These are phyloP conservation scores for Cyberlindnera euphorbiae DNA, from an alignment of 805 yeast species.

Conservation along the genomic window DNA sequence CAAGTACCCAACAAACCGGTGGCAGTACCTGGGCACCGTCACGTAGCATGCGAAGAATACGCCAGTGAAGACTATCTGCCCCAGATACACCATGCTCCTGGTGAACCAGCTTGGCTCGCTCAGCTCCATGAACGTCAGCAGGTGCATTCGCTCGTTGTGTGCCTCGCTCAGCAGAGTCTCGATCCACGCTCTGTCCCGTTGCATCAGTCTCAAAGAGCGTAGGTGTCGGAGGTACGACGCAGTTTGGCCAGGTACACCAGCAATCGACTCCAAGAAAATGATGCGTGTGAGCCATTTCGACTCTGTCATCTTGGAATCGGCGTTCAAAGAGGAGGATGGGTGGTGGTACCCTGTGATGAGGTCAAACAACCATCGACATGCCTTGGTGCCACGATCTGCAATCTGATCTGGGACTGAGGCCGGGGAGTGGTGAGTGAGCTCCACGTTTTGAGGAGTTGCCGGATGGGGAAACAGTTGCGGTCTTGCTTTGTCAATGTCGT, in stretches of 20 bases:
- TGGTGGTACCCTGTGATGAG: constrained; percentile 29
- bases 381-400: constrained; percentile 43
- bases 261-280: constrained; percentile 64
- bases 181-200: constrained; percentile 69
- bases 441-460: constrained; percentile 38
- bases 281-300: constrained; percentile 59
- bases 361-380: constrained; percentile 30
- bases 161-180: constrained; percentile 73
- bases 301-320: constrained; percentile 53
- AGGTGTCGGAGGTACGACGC: constrained; percentile 70
- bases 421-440: constrained; percentile 50
- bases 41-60: constrained; percentile 57
- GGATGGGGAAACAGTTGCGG: constrained; percentile 6
- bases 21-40: constrained; percentile 58
- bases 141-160: constrained; percentile 74
- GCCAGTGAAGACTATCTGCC: constrained; percentile 70
- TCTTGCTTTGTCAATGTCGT: not conserved
- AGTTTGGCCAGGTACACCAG: constrained; percentile 79
- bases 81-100: constrained; percentile 47
- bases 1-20: constrained; percentile 70
- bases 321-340: no score
- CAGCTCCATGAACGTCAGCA: constrained; percentile 60
- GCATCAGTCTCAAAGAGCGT: constrained; percentile 54
- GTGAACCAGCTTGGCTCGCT: constrained; percentile 60
- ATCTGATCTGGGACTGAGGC: constrained; percentile 42